Conservation (phyloP, 2,329 filamentous ascomycete genomes). For the Corynespora cassiicola region DNA sequence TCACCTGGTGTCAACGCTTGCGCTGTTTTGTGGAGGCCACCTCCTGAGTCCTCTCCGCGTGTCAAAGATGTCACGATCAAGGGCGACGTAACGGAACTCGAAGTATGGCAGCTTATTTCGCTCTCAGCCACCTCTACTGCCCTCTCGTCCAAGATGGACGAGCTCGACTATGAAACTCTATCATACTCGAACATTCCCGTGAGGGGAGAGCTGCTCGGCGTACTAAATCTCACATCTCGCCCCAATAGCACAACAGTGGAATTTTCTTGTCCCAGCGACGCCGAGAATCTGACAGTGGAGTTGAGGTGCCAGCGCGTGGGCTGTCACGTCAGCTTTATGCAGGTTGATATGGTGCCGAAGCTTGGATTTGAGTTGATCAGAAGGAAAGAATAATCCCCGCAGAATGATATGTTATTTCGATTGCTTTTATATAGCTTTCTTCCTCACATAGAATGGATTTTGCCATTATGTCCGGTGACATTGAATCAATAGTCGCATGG, state of each 20-base stretch:
- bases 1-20: constrained; percentile 3
- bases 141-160: constrained; percentile 3
- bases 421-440: not conserved
- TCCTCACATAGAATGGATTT: constrained; percentile 1
- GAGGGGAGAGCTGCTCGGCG: constrained; percentile 11
- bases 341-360: constrained; percentile 12
- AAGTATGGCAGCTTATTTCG: constrained; percentile 11
- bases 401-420: not conserved
- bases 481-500: not conserved
- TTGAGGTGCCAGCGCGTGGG: constrained; percentile 9
- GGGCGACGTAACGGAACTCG: constrained; percentile 10
- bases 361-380: constrained; percentile 13
- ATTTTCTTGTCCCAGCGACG: constrained; percentile 8
- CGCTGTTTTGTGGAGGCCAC: constrained; percentile 8
- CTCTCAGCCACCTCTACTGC: constrained; percentile 2
- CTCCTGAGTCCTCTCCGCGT: constrained; percentile 9
- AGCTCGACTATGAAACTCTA: constrained; percentile 11
- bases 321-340: constrained; percentile 13
- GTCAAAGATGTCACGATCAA: constrained; percentile 10
- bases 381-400: constrained; percentile 5
- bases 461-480: constrained; percentile 1
- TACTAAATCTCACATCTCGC: constrained; percentile 8
- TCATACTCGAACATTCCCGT: constrained; percentile 9
- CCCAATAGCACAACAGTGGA: constrained; percentile 13
- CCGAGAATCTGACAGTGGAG: constrained; percentile 8